Conservation (phyloP, 2,329 filamentous ascomycete genomes). For the Blumeriella jaapii region DNA sequence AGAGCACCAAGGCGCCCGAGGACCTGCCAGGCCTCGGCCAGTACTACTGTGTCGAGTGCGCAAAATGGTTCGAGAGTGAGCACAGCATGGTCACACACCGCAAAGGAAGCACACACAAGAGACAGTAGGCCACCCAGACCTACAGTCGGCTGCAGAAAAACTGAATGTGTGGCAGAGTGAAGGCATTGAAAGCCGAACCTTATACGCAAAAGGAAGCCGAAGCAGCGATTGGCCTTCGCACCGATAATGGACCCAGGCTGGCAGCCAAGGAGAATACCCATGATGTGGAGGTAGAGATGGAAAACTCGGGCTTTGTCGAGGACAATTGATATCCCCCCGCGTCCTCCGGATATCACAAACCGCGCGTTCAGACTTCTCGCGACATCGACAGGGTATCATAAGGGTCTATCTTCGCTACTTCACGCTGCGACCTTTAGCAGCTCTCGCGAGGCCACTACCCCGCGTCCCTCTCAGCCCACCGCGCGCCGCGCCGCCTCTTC, state of each 20-base stretch:
- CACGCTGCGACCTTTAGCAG: constrained; percentile 22
- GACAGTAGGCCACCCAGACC: constrained; percentile 44
- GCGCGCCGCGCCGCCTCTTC: constrained; percentile 24
- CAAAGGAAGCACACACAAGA: constrained; percentile 87
- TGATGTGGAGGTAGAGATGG: constrained; percentile 34
- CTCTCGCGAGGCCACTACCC: constrained; percentile 27
- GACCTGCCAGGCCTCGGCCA: constrained; percentile 79
- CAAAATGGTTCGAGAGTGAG: constrained; percentile 91
- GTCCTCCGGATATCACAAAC: neutral
- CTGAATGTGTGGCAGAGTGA: constrained; percentile 44
- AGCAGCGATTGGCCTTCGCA: constrained; percentile 60
- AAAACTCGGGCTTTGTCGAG: constrained; percentile 21
- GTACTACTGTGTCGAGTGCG: constrained; percentile 84
- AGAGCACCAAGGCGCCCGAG: constrained; percentile 66
- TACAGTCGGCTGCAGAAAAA: neutral
- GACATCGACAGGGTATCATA: constrained; percentile 1
- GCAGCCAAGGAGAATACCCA: constrained; percentile 26
- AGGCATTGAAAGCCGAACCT: constrained; percentile 70
- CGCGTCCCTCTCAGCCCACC: constrained; percentile 25
- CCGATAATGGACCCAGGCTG: constrained; percentile 48
- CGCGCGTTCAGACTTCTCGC: neutral
- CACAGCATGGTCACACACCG: constrained; percentile 62
- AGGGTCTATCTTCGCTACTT: constrained; percentile 17
- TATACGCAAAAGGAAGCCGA: constrained; percentile 82
- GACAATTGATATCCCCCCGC: constrained; percentile 5